phyloP scores from a whole-genome alignment of 129 eudicot genomes.

The Erigeron canadensis region DNA sequence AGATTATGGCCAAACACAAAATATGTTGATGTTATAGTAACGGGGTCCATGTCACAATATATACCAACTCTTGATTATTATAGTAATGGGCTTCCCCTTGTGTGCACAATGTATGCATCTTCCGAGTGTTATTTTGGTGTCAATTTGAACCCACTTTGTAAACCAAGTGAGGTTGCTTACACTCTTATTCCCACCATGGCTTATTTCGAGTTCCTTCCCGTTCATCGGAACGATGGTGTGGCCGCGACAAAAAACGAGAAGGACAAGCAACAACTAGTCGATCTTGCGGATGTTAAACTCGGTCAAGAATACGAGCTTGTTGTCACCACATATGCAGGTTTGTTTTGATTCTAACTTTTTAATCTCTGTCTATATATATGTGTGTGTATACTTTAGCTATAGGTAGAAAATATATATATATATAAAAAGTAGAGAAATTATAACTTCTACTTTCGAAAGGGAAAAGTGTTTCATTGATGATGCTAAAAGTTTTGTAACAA shows the following conservation, averaged over 20 bases:
- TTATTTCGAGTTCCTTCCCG: constrained; percentile 77
- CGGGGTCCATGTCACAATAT: constrained; percentile 86
- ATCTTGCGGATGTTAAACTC: constrained; percentile 61
- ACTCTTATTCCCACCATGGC: constrained; percentile 85
- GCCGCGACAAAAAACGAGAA: constrained; percentile 21
- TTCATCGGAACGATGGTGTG: constrained; percentile 31
- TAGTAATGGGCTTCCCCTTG: constrained; percentile 62
- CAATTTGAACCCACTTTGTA: constrained; percentile 66
- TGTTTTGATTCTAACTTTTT: not conserved
- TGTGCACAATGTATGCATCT: constrained; percentile 76
- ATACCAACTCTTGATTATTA: constrained; percentile 73
- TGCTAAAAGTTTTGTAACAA: too few species aligned
- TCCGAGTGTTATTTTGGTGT: constrained; percentile 84
- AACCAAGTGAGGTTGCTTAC: constrained; percentile 68
- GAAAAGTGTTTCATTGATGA: too few species aligned
- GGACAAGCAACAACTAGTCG: constrained; percentile 42
- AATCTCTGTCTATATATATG: not conserved
- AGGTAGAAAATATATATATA: too few species aligned
- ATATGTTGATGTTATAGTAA: constrained; percentile 69
- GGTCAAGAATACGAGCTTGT: constrained; percentile 80
- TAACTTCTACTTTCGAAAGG: too few species aligned
- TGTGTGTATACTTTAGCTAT: too few species aligned
- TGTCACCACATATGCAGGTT: constrained; percentile 77
- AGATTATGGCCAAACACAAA: constrained; percentile 81
- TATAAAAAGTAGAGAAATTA: too few species aligned